These are phyloP conservation scores for Boletellus emodensis DNA, from an alignment of 768 basidiomycete species.

Conservation along the genomic window DNA sequence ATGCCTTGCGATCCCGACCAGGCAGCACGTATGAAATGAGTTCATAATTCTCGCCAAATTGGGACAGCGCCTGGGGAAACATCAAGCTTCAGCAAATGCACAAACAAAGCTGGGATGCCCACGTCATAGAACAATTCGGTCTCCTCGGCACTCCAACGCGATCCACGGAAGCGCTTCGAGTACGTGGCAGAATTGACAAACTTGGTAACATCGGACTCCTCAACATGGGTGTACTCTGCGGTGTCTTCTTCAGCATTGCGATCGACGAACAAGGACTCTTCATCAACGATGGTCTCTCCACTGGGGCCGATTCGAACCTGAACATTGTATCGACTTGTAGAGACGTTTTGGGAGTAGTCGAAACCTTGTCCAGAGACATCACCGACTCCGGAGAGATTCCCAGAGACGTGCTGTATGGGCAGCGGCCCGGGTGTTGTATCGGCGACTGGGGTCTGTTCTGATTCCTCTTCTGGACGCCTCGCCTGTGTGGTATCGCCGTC, in stretches of 20 bases:
- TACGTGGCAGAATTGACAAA: conserved; percentile 85
- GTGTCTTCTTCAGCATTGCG: conserved; percentile 65
- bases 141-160: conserved; percentile 86
- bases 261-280: conserved; percentile 79
- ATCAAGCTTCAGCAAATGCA: conserved; percentile 7
- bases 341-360: conserved; percentile 62
- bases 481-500: conserved; percentile 37
- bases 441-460: conserved; percentile 4
- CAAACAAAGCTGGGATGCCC: conserved; percentile 23
- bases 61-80: conserved; percentile 67
- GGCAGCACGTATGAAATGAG: conserved; percentile 84
- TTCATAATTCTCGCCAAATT: conserved; percentile 92
- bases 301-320: conserved; percentile 86
- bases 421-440: conserved; percentile 6
- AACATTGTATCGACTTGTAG: conserved; percentile 72
- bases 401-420: conserved; percentile 16
- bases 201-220: conserved; percentile 78
- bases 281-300: conserved; percentile 84
- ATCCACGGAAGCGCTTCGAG: conserved; percentile 74
- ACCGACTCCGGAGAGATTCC: conserved; percentile 17
- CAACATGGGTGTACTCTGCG: conserved; percentile 68
- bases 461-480: conserved; percentile 7
- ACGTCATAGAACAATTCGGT: conserved; percentile 88
- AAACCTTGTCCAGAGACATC: conserved; percentile 59
- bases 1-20: conserved; percentile 80